Conservation (phyloP, 768 basidiomycete genomes). For the Mycena maculata region DNA sequence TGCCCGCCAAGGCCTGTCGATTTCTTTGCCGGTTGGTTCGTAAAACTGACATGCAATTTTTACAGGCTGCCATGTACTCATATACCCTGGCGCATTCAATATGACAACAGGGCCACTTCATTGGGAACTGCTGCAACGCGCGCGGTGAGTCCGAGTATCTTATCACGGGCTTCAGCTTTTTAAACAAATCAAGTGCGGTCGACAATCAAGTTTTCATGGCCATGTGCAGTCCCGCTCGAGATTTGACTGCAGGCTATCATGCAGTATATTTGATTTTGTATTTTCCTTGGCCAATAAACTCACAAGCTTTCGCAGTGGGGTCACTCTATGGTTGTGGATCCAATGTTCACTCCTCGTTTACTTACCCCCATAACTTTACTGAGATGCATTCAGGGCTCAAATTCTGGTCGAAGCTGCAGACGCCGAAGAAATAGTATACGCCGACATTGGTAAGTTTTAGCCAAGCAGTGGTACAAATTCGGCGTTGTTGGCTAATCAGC, state of each 20-base stretch:
- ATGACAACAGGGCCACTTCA: slow-evolving; percentile 94
- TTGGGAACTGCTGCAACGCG: slow-evolving; percentile 92
- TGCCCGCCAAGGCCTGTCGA: slow-evolving; percentile 78
- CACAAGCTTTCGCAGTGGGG: slow-evolving; percentile 70
- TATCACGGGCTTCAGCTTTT: background rate
- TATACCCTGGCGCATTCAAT: slow-evolving; percentile 97
- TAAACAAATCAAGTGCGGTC: slow-evolving; percentile 71
- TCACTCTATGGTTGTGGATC: slow-evolving; percentile 91
- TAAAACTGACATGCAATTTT: background rate
- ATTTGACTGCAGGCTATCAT: slow-evolving; percentile 85
- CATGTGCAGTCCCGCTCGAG: slow-evolving; percentile 96
- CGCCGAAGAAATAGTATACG: slow-evolving; percentile 81
- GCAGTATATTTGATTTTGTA: slow-evolving; percentile 64
- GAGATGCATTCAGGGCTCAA: slow-evolving; percentile 65
- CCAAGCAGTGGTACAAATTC: background rate
- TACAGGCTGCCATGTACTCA: slow-evolving; percentile 84
- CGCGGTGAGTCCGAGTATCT: slow-evolving; percentile 64
- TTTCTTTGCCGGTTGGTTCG: background rate
- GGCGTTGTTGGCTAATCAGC: background rate
- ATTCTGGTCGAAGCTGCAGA: slow-evolving; percentile 81
- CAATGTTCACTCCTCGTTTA: slow-evolving; percentile 63
- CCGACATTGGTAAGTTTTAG: slow-evolving; percentile 76
- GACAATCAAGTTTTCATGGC: slow-evolving; percentile 97
- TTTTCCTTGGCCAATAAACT: background rate
- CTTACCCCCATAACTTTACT: background rate